These are phyloP conservation scores for Phytopythium kandeliae DNA, from an alignment of 352 stramenopile species.

Conservation along the genomic window DNA sequence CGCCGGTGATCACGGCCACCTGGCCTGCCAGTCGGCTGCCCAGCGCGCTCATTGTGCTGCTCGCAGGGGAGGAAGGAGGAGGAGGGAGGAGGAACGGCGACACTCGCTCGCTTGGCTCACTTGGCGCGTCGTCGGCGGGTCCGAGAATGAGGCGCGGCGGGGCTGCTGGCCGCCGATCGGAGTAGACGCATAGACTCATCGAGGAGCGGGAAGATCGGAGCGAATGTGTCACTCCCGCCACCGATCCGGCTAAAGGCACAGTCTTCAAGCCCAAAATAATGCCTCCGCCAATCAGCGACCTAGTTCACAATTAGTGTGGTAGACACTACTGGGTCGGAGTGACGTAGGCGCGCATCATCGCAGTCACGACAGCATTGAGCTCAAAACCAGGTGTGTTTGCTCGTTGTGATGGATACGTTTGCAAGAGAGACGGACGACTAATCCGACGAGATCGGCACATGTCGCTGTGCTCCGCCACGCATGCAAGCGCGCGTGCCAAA, in stretches of 20 bases:
- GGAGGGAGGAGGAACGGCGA: background rate
- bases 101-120: background rate
- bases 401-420: too few relatives aligned
- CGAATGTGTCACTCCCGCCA: too few relatives aligned
- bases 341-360: constrained; percentile 1
- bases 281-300: background rate
- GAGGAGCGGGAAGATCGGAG: too few relatives aligned
- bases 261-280: background rate
- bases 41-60: constrained; percentile 36
- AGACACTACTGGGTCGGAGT: background rate
- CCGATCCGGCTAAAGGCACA: too few relatives aligned
- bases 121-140: constrained; percentile 12
- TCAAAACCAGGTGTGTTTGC: too few relatives aligned
- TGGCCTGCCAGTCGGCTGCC: constrained; percentile 57
- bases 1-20: constrained; percentile 80
- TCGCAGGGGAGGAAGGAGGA: background rate
- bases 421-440: too few relatives aligned
- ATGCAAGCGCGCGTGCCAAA: too few relatives aligned
- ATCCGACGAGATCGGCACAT: too few relatives aligned
- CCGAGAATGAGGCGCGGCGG: constrained; percentile 12
- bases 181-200: background rate
- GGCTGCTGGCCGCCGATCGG: background rate
- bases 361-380: too few relatives aligned
- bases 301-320: background rate
- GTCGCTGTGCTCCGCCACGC: too few relatives aligned